Base-by-base conservation (phyloP, 495 filamentous ascomycete genomes). In the Lophiostoma macrostomum region DNA sequence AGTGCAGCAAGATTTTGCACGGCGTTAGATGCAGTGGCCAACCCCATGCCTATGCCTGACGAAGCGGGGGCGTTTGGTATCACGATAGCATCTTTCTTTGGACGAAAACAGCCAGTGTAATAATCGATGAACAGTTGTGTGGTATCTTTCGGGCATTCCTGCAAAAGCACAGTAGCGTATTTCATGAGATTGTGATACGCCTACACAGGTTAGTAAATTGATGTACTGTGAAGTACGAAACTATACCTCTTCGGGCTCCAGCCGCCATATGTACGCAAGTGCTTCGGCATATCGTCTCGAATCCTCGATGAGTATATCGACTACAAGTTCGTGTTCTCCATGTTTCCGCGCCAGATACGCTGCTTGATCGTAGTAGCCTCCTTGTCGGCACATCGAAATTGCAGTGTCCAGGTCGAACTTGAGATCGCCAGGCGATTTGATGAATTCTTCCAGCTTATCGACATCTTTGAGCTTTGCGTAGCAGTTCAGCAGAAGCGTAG, bases 331-430 rank as follows among this genome's bases (percentile, higher is more conserved):
- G 61, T 93, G 87, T 64, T 98, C 94, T 5, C 87, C 82, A 64
- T 97, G 91, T 64, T 96, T 94, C 47, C 89, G 88, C 10, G 93
- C 91, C 38, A 98, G 78, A 64, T 93, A 97, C 1, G 93, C 94
- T 6, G 93, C 93, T 71, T 98, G 93, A 55, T 96, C 88, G 64
- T 84, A 91, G 67, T 98, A 98, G n/a, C 94, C 90, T 19, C 90
- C 94, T 71, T 98, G 93, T 14, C 94, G 82, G 61, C 93, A 98
- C 93, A 98, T 97, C 4, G 85, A 81, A 42, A 97, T 98, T 2
- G 94, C 94, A 5, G 94, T 98, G 54, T 97, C 93, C 6, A 97
- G 74, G 70, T 98, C 93, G 67, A 98, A 97, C 60, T 93, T 96
- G 28, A 95, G 78, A 63, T 96, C 91, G 1, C 89, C 91, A 2